phyloP scores from a whole-genome alignment of 2,329 filamentous ascomycete species.

The Botryotinia convoluta region DNA sequence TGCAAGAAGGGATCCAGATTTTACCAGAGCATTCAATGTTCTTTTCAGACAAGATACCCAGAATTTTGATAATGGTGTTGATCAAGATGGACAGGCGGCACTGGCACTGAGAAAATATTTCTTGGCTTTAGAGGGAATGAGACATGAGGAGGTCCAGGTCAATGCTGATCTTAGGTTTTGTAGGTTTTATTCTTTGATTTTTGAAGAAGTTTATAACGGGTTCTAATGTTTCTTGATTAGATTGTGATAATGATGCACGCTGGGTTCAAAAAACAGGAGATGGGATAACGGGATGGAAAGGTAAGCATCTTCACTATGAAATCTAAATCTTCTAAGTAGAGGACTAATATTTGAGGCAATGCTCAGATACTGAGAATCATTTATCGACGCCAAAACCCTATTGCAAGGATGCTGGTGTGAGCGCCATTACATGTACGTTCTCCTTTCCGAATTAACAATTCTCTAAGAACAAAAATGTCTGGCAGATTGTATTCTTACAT shows the following conservation, averaged over 20 bases:
- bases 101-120: not conserved
- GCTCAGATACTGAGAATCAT: not conserved
- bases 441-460: not conserved
- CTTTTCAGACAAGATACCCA: not conserved
- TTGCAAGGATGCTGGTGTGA: not conserved
- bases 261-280: not conserved
- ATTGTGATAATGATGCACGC: not conserved
- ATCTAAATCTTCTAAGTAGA: not conserved
- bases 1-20: not conserved
- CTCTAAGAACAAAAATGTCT: not conserved
- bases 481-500: not conserved
- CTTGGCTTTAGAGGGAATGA: not conserved
- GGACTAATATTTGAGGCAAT: not conserved
- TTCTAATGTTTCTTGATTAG: not conserved
- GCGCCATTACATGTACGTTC: not conserved
- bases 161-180: not conserved
- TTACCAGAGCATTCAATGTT: not conserved
- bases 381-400: not conserved
- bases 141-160: not conserved
- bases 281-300: not conserved
- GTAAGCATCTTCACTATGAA: not conserved
- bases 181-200: not conserved
- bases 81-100: not conserved
- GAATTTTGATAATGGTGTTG: not conserved
- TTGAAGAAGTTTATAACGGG: not conserved